Conservation (phyloP, 2,329 filamentous ascomycete species). For the Exophiala mesophila region DNA sequence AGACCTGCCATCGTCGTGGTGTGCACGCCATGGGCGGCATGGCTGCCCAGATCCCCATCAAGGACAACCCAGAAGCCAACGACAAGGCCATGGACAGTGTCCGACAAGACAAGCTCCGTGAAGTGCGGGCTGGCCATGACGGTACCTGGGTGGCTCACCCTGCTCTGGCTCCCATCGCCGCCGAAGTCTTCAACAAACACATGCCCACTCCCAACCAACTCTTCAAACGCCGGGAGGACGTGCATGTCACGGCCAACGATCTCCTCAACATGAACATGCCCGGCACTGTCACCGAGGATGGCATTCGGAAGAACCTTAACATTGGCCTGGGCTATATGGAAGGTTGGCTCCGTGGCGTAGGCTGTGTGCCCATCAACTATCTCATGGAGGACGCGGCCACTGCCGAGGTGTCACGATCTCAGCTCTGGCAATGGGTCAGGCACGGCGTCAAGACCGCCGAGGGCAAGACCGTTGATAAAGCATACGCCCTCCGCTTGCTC, state of each 20-base stretch:
- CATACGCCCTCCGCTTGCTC: slow-evolving; percentile 78
- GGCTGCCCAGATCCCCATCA: slow-evolving; percentile 98
- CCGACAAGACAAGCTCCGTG: slow-evolving; percentile 90
- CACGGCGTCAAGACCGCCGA: slow-evolving; percentile 71
- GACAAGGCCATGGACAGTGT: slow-evolving; percentile 92
- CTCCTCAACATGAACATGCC: slow-evolving; percentile 98
- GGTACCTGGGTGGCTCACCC: slow-evolving; percentile 98
- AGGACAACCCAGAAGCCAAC: slow-evolving; percentile 85
- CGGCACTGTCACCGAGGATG: slow-evolving; percentile 83
- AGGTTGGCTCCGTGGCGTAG: slow-evolving; percentile 90
- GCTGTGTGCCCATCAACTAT: slow-evolving; percentile 96
- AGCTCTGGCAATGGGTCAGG: slow-evolving; percentile 94
- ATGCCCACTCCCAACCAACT: slow-evolving; percentile 99
- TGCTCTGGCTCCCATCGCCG: slow-evolving; percentile 79
- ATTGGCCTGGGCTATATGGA: slow-evolving; percentile 99
- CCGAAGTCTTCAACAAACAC: slow-evolving; percentile 92
- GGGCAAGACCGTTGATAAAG: slow-evolving; percentile 89
- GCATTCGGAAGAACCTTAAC: slow-evolving; percentile 95
- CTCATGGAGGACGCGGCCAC: slow-evolving; percentile 98
- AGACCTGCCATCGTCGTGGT: slow-evolving; percentile 92
- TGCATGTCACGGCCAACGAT: slow-evolving; percentile 78
- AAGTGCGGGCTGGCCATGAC: slow-evolving; percentile 92
- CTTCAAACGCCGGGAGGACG: slow-evolving; percentile 83
- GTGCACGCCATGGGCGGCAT: slow-evolving; percentile 99
- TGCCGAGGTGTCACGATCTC: slow-evolving; percentile 87